Base-by-base conservation (phyloP, 2,329 filamentous ascomycete genomes). In the Penicillium griseofulvum region DNA sequence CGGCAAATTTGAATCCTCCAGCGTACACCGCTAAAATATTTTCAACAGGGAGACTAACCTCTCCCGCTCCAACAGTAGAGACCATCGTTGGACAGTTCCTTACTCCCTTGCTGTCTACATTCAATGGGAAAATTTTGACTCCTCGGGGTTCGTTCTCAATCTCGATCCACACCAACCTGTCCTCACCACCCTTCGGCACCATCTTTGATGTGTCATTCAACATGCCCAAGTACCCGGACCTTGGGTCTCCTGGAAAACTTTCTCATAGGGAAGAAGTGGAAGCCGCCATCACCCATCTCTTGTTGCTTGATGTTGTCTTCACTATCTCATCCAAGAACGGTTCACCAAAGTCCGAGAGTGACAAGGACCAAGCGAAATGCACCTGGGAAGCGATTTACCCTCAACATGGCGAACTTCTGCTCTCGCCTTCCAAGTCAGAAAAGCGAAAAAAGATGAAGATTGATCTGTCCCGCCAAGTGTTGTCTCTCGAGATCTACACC, bases 41-140 rank as follows among this genome's bases (percentile, higher is more conserved):
- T 42, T 61, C 65, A 6, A 71, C 68, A 2, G 53, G 66, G 22
- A 53, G 17, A 19, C 59, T 19, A 22, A 36, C 51, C 31, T 29
- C 12, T 6, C 43, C 50, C 14, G 24, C 61, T 4, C 49, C 66
- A 6, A 62, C 58, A 26, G 68, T 74, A 19, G 80, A 82, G 59
- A 59, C 66, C 1, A 69, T 79, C 1, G 64, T 81, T 3, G 67
- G 71, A 36, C 64, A 70, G 2, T 74, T 82, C 52, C 68, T 76
- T 9, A 65, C 68, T 5, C 73, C 74, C 9, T 67, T 80, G 2
- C 76, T 80, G 58, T 76, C 76, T 1, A 72, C 71, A 4, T 72
- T 77, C 34, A 70, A 67, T 1, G 68, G 74, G 10, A 64, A 65
- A 1, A 65, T 82, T 37, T 51, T 65, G 36, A 69, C 67, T 2